Percentiles rank a stretch among this genome's conserved stretches.
These are phyloP conservation scores for Sequoiadendron giganteum DNA, from an alignment of 75 land plant genomes.

Conservation along the genomic window DNA sequence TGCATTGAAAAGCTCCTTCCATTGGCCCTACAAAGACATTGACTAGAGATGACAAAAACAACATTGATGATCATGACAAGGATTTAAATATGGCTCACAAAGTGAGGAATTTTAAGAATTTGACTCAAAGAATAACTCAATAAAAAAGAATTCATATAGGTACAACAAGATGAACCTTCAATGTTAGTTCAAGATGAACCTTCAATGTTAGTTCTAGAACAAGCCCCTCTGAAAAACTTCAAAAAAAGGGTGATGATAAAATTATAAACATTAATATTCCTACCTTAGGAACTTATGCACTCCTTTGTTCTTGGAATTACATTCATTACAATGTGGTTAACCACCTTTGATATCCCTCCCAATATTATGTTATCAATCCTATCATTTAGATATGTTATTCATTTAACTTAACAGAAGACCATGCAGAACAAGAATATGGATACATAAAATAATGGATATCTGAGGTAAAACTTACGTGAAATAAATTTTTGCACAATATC, in stretches of 20 bases:
- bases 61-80: too few relatives aligned
- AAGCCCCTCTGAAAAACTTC: background rate
- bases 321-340: background rate
- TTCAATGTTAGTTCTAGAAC: background rate
- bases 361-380: background rate
- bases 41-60: too few relatives aligned
- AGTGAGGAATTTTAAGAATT: too few relatives aligned
- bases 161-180: too few relatives aligned
- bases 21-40: too few relatives aligned
- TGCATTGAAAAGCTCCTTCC: too few relatives aligned
- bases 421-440: background rate
- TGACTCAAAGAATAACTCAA: too few relatives aligned
- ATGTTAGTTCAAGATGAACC: too few relatives aligned
- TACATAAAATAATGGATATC: background rate
- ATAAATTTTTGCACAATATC: conserved; percentile 91
- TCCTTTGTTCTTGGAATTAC: background rate
- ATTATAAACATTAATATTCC: background rate
- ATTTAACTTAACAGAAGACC: background rate
- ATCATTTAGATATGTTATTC: background rate
- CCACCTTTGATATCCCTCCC: background rate
- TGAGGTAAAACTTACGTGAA: conserved; percentile 59
- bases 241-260: background rate
- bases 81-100: too few relatives aligned
- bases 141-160: too few relatives aligned
- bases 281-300: background rate